Evolutionary conservation across 441 rosid species (phyloP).

Genomic region (Arabidopsis hybrid): DNA sequence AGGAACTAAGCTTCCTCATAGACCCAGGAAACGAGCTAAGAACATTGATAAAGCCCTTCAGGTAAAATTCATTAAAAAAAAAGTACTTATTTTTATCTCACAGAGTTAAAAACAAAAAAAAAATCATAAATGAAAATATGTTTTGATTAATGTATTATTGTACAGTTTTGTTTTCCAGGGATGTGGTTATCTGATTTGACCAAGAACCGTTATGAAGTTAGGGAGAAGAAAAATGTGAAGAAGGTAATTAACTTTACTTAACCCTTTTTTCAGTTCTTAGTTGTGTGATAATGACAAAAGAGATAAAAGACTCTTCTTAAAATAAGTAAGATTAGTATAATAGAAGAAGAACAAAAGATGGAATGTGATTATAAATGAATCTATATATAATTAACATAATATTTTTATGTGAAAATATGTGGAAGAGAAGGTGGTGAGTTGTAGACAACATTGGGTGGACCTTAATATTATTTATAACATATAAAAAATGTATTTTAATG

Average conservation of each 20-base stretch:
- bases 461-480: constrained; percentile 26
- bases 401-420: constrained; percentile 25
- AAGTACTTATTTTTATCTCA: not conserved
- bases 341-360: constrained; percentile 22
- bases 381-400: constrained; percentile 20
- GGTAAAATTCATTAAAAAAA: constrained; percentile 43
- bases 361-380: constrained; percentile 25
- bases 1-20: constrained; percentile 72
- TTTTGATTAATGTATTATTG: constrained; percentile 20
- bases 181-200: constrained; percentile 76
- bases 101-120: not conserved
- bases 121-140: not conserved
- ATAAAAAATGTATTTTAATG: constrained; percentile 19
- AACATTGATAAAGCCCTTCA: constrained; percentile 67
- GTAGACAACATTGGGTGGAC: constrained; percentile 46
- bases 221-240: constrained; percentile 78
- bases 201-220: constrained; percentile 73
- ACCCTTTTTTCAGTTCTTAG: not conserved
- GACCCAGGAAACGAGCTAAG: constrained; percentile 78
- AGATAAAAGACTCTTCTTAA: not conserved
- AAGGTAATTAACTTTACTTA: constrained; percentile 54
- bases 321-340: constrained; percentile 8
- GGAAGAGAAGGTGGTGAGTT: constrained; percentile 39
- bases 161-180: constrained; percentile 81
- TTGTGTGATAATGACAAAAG: constrained; percentile 24